Evolutionary conservation across 352 stramenopile species (phyloP).

Genomic region (Globisporangium radiosum): DNA sequence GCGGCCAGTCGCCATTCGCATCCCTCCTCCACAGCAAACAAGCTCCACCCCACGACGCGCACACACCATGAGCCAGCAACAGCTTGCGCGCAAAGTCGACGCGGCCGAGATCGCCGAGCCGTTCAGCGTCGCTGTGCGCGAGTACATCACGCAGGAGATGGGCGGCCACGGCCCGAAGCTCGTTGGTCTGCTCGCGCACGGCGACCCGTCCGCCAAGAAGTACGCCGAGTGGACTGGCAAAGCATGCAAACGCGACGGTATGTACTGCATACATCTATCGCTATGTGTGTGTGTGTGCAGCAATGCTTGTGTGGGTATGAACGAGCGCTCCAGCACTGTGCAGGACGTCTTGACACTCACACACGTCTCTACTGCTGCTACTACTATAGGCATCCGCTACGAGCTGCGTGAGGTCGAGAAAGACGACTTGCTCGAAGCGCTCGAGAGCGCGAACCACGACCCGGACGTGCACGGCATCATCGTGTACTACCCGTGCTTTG

Average conservation of each 20-base stretch:
- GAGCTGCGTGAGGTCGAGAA: slow-evolving; percentile 92
- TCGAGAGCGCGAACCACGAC: slow-evolving; percentile 92
- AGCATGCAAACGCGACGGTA: slow-evolving; percentile 88
- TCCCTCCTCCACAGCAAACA: too few species aligned
- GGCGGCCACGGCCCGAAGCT: slow-evolving; percentile 78
- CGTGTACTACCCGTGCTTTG: slow-evolving; percentile 99
- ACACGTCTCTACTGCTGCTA: neutral
- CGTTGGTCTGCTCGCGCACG: slow-evolving; percentile 92
- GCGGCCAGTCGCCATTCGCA: too few species aligned
- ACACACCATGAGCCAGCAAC: neutral
- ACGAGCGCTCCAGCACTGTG: too few species aligned
- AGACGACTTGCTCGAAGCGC: slow-evolving; percentile 90
- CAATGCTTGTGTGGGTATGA: too few species aligned
- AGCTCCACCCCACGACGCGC: too few species aligned
- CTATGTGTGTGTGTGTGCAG: neutral
- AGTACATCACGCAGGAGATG: slow-evolving; percentile 77
- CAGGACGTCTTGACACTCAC: neutral
- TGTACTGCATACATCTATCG: too few species aligned
- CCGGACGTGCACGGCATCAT: slow-evolving; percentile 95
- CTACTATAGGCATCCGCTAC: slow-evolving; percentile 85
- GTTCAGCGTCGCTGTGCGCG: slow-evolving; percentile 79
- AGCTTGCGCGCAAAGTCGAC: slow-evolving; percentile 51
- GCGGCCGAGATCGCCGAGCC: slow-evolving; percentile 79
- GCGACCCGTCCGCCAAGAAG: slow-evolving; percentile 91
- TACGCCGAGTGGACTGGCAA: slow-evolving; percentile 97